Evolutionary conservation across 306 rosid species (phyloP).

Genomic region (Cucurbita ficifolia): DNA sequence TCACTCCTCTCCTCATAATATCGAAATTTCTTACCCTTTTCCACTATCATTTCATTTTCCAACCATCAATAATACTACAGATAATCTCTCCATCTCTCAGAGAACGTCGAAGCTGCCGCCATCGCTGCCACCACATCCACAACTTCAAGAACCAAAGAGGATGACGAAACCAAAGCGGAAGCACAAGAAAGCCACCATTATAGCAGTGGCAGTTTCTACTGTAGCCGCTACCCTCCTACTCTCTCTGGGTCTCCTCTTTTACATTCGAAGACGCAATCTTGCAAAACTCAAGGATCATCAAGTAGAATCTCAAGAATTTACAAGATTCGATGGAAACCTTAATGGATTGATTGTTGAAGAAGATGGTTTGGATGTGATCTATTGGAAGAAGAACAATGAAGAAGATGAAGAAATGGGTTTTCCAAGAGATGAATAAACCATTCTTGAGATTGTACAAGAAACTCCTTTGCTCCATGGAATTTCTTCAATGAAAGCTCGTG

Average conservation of each 20-base stretch:
- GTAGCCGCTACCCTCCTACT: slow-evolving; percentile 24
- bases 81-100: not conserved
- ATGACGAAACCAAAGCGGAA: not conserved
- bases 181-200: slow-evolving; percentile 24
- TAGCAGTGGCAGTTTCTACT: slow-evolving; percentile 15
- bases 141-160: not conserved
- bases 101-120: not conserved
- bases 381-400: slow-evolving; percentile 25
- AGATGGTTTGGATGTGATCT: slow-evolving; percentile 56
- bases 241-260: slow-evolving; percentile 25
- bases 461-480: slow-evolving; percentile 20
- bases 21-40: slow-evolving; percentile 42
- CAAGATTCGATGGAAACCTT: slow-evolving; percentile 26
- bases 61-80: slow-evolving; percentile 1
- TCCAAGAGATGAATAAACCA: slow-evolving; percentile 8
- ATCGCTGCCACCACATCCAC: not conserved
- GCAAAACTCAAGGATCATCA: slow-evolving; percentile 14
- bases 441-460: slow-evolving; percentile 22
- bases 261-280: slow-evolving; percentile 10
- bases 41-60: not conserved
- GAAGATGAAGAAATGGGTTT: not conserved
- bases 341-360: slow-evolving; percentile 54
- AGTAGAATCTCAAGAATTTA: slow-evolving; percentile 8
- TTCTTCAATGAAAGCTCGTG: slow-evolving; percentile 28
- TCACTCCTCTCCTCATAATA: slow-evolving; percentile 28